These are phyloP conservation scores for Volvox africanus DNA, from an alignment of 139 green algal species.

Conservation along the genomic window DNA sequence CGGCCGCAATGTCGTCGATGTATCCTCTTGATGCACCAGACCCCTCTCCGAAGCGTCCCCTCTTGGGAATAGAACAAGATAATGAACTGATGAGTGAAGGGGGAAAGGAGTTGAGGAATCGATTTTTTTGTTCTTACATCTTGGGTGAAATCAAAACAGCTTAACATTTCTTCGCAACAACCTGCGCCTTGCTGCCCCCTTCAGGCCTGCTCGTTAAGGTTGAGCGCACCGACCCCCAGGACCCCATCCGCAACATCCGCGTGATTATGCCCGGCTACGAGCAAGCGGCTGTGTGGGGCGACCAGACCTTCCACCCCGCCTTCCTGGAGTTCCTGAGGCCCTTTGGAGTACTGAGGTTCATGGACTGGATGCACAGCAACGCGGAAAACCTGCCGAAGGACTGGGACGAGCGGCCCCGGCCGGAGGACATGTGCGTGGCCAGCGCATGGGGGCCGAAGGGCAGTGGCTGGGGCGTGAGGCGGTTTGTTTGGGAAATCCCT, in stretches of 20 bases:
- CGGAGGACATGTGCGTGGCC: slow-evolving; percentile 12
- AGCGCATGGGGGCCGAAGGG: too few relatives aligned
- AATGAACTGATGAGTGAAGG: too few relatives aligned
- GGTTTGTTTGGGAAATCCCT: too few relatives aligned
- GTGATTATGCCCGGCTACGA: slow-evolving; percentile 55
- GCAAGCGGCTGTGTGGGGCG: neutral
- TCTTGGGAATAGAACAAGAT: too few relatives aligned
- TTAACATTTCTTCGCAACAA: too few relatives aligned
- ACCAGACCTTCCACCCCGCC: slow-evolving; percentile 48
- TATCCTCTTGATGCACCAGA: too few relatives aligned
- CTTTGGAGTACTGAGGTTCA: slow-evolving; percentile 52
- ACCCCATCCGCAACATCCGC: slow-evolving; percentile 59
- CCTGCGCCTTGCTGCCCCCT: neutral
- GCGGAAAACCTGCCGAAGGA: neutral
- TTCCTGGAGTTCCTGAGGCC: slow-evolving; percentile 43
- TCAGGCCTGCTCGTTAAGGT: slow-evolving; percentile 38
- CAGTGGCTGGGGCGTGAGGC: too few relatives aligned
- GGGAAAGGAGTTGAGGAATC: too few relatives aligned
- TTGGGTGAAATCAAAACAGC: too few relatives aligned
- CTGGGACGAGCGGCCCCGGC: slow-evolving; percentile 29
- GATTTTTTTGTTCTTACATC: too few relatives aligned
- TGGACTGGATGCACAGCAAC: slow-evolving; percentile 58
- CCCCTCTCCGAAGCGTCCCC: too few relatives aligned
- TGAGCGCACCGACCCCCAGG: slow-evolving; percentile 52
- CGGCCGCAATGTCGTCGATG: too few relatives aligned